These are phyloP conservation scores for Rhodotorula glutinis DNA, from an alignment of 1,284 basidiomycete species.

Conservation along the genomic window DNA sequence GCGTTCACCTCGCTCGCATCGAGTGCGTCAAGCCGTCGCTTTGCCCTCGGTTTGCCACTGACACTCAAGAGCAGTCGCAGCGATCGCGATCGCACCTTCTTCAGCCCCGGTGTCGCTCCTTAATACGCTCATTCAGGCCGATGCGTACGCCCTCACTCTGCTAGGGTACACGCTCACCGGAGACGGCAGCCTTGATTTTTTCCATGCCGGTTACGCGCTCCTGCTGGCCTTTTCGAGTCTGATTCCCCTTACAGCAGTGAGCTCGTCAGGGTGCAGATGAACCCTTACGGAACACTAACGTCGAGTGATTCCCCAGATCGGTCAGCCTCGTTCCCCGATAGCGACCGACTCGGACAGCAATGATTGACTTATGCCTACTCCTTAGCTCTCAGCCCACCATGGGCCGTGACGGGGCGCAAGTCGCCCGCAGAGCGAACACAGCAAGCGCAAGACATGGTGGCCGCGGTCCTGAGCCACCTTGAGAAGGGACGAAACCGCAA, in stretches of 20 bases:
- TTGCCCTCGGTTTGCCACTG: too few species aligned
- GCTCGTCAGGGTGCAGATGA: too few species aligned
- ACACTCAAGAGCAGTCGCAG: slow-evolving; percentile 4
- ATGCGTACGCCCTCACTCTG: slow-evolving; percentile 16
- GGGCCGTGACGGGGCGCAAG: slow-evolving; percentile 29
- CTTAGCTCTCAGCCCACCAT: slow-evolving; percentile 21
- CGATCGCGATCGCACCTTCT: slow-evolving; percentile 19
- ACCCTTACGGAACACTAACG: too few species aligned
- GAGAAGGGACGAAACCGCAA: background rate
- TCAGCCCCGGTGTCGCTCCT: slow-evolving; percentile 9
- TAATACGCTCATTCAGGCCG: slow-evolving; percentile 22
- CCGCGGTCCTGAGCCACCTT: slow-evolving; percentile 7
- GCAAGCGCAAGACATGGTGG: slow-evolving; percentile 4
- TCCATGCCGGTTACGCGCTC: slow-evolving; percentile 60
- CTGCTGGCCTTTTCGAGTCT: slow-evolving; percentile 62
- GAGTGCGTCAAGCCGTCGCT: slow-evolving; percentile 6
- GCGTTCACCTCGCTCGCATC: slow-evolving; percentile 25
- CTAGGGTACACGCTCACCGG: background rate
- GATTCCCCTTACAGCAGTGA: slow-evolving; percentile 44
- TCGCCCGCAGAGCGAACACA: slow-evolving; percentile 12
- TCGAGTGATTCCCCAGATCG: background rate
- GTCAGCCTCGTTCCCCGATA: background rate
- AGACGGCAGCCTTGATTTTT: slow-evolving; percentile 47
- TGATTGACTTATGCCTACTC: background rate
- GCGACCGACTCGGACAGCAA: background rate